A percentile compares a stretch with the other conserved stretches of the same genome.
These are phyloP conservation scores for Cytospora chrysosperma DNA, from an alignment of 2,329 filamentous ascomycete species.

Conservation along the genomic window DNA sequence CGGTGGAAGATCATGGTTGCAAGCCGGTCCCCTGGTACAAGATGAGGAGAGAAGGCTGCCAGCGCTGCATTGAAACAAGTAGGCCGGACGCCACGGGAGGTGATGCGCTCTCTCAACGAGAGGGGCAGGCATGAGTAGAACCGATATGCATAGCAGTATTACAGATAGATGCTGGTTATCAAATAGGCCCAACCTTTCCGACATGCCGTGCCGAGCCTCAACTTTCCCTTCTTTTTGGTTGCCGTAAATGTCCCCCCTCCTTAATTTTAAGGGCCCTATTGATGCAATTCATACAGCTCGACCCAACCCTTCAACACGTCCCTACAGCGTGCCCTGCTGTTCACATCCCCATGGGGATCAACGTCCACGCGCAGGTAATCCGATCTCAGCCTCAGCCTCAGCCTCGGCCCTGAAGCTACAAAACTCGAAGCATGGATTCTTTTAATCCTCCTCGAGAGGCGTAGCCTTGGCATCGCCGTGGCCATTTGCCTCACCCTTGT, in stretches of 20 bases:
- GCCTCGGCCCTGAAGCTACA: background rate
- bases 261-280: background rate
- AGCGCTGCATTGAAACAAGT: background rate
- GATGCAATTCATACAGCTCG: background rate
- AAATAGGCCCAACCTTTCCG: conserved; percentile 8
- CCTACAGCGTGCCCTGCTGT: background rate
- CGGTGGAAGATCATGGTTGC: background rate
- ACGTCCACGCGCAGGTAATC: too few relatives aligned
- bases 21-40: background rate
- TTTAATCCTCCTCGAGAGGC: conserved; percentile 52
- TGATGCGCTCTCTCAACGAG: background rate
- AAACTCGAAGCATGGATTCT: background rate
- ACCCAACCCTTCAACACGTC: background rate
- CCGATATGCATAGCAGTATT: background rate
- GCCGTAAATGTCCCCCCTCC: background rate
- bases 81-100: background rate
- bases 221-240: background rate
- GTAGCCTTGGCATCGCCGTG: conserved; percentile 41
- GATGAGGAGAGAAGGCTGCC: background rate
- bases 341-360: too few relatives aligned
- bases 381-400: background rate
- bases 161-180: background rate
- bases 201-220: background rate
- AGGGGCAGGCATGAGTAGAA: background rate
- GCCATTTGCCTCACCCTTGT: conserved; percentile 37